Evolutionary conservation across 352 stramenopile genomes (phyloP).

Genomic region (Phytophthora brassicae): DNA sequence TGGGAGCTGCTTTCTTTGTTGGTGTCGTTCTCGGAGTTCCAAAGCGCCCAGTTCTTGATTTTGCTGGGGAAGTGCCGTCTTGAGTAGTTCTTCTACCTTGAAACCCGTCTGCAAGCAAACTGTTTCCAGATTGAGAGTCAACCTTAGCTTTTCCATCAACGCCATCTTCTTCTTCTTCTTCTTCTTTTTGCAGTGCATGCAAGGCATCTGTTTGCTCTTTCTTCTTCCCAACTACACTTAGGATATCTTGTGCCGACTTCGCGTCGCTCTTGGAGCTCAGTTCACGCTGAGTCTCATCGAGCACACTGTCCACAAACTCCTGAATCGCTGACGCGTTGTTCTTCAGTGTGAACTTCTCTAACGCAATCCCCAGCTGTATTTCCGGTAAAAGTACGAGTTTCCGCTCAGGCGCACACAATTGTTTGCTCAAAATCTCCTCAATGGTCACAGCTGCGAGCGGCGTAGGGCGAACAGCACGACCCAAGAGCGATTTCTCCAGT

Average conservation of each 20-base stretch:
- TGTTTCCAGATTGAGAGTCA: neutral
- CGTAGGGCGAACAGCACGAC: constrained; percentile 58
- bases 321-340: constrained; percentile 79
- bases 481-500: constrained; percentile 34
- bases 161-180: constrained; percentile 44
- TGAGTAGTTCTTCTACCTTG: constrained; percentile 6
- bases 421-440: constrained; percentile 72
- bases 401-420: constrained; percentile 64
- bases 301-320: constrained; percentile 67
- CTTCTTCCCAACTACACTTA: constrained; percentile 66
- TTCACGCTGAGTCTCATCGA: constrained; percentile 76
- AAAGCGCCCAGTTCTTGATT: constrained; percentile 24
- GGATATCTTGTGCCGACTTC: constrained; percentile 66
- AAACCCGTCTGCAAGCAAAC: constrained; percentile 9
- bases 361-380: constrained; percentile 57
- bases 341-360: constrained; percentile 84
- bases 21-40: constrained; percentile 23
- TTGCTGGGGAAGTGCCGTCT: neutral
- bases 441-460: constrained; percentile 71
- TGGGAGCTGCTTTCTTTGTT: constrained; percentile 7
- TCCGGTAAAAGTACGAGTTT: constrained; percentile 81
- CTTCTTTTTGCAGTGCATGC: constrained; percentile 51
- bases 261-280: constrained; percentile 47
- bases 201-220: constrained; percentile 59
- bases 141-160: constrained; percentile 1